Evolutionary conservation across 805 yeast genomes (phyloP), one percentile per base, ranked within the genome.

Genomic region (Blastobotrys robertii): DNA sequence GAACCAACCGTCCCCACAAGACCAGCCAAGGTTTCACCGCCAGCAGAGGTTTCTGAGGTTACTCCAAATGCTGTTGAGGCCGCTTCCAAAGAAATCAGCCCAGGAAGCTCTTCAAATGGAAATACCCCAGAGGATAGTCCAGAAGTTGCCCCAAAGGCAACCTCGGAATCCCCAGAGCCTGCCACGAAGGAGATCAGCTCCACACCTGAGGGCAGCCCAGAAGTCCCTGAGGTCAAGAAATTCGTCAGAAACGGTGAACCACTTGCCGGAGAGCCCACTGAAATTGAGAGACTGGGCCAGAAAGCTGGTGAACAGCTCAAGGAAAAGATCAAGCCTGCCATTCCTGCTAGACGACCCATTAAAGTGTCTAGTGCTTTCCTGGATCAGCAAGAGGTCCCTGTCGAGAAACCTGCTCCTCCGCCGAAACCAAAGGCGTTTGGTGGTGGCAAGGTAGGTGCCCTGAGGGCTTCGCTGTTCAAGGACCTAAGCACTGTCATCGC

Each of bases 381-480:
- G n/a, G 13, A n/a, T 25, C 10, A 30, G n/a, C 25, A 39, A 31
- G 15, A 13, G 11, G 3, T 7, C 30, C 12, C 16, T n/a, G 19
- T 25, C 30, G 8, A 38, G 22, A 16, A 19, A 10, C 46, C 41
- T 7, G 29, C 37, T 8, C 46, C 47, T 2, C 45, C 44, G 34
- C 53, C 57, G 9, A 48, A 45, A 40, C 42, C 48, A 13, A 54
- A 54, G 38, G 53, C 54, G 10, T 44, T 45, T 41, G 53, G 36
- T 16, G 38, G 46, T 29, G 38, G 39, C 29, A 50, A 46, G 30
- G 44, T 53, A 13, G 54, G 56, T 3, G 53, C 54, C 2, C 41
- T 52, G 36, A 41, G 48, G 32, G 52, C 53, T 2, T 47, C 56
- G 2, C 44, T 53, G 29, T 53, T 53, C 42, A 50, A 46, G 29